These are phyloP conservation scores for Pythium brassicae DNA, from an alignment of 352 stramenopile genomes.

Conservation along the genomic window DNA sequence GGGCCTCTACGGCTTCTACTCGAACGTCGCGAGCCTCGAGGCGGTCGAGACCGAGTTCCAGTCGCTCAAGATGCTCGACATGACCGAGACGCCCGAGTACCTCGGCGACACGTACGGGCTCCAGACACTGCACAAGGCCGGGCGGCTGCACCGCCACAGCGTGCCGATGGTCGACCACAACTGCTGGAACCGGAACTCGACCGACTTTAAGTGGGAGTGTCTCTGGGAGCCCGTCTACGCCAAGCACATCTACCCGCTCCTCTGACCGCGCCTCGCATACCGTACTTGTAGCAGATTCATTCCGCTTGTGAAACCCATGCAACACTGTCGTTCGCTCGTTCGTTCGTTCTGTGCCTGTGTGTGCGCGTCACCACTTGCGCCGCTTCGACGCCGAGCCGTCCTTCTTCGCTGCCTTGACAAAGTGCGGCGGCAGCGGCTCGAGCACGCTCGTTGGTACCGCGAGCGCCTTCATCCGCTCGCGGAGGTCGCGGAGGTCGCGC, in stretches of 20 bases:
- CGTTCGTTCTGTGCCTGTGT: too few species aligned
- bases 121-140: slow-evolving; percentile 14
- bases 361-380: neutral
- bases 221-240: slow-evolving; percentile 5
- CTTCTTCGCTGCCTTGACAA: slow-evolving; percentile 23
- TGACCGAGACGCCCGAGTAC: slow-evolving; percentile 20
- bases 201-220: slow-evolving; percentile 9
- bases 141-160: slow-evolving; percentile 8
- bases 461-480: slow-evolving; percentile 28
- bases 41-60: slow-evolving; percentile 5
- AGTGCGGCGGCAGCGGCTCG: slow-evolving; percentile 36
- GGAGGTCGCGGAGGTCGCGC: slow-evolving; percentile 28
- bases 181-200: slow-evolving; percentile 20
- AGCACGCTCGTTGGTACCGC: slow-evolving; percentile 5
- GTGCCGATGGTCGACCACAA: slow-evolving; percentile 19
- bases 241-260: slow-evolving; percentile 7
- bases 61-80: slow-evolving; percentile 16
- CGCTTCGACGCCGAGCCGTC: slow-evolving; percentile 2
- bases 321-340: too few species aligned
- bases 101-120: slow-evolving; percentile 20
- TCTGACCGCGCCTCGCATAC: too few species aligned
- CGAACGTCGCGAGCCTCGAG: slow-evolving; percentile 2
- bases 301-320: too few species aligned
- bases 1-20: slow-evolving; percentile 12
- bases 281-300: too few species aligned